Evolutionary conservation across 202 grass and related monocot species (phyloP).

Genomic region (Setaria viridis): DNA sequence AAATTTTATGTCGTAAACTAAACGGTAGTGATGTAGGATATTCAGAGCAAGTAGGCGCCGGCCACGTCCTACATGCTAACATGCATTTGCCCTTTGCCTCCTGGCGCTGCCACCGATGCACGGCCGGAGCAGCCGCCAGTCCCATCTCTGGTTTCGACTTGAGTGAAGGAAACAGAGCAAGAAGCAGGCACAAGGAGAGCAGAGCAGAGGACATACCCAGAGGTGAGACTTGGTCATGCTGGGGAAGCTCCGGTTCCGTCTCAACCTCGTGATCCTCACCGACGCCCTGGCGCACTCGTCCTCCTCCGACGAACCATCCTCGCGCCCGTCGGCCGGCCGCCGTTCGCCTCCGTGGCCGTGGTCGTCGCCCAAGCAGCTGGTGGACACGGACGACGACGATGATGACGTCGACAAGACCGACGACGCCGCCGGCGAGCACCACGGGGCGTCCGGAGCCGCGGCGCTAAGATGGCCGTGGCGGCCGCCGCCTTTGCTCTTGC

Average conservation of each 20-base stretch:
- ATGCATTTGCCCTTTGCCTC: neutral
- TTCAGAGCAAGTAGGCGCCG: neutral
- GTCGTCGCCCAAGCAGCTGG: constrained; percentile 36
- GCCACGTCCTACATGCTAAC: neutral
- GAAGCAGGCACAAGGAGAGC: neutral
- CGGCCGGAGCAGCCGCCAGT: neutral
- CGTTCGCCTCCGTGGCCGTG: neutral
- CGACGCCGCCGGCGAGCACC: constrained; percentile 6
- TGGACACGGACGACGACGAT: constrained; percentile 43
- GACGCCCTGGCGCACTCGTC: neutral
- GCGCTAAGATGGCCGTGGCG: neutral
- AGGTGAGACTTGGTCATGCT: constrained; percentile 44
- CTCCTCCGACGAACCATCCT: constrained; percentile 20
- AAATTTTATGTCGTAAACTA: neutral
- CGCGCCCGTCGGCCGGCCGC: neutral
- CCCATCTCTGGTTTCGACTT: neutral
- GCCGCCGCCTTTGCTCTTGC: constrained; percentile 8
- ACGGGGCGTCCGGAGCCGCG: neutral
- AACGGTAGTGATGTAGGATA: neutral
- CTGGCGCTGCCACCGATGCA: neutral
- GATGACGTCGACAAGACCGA: constrained; percentile 28
- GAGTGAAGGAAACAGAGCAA: neutral
- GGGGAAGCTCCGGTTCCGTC: constrained; percentile 55
- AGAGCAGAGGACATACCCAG: constrained; percentile 57
- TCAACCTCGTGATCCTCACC: constrained; percentile 58